Base-by-base conservation (phyloP, 331 rosid genomes). In the Ulmus americana region DNA sequence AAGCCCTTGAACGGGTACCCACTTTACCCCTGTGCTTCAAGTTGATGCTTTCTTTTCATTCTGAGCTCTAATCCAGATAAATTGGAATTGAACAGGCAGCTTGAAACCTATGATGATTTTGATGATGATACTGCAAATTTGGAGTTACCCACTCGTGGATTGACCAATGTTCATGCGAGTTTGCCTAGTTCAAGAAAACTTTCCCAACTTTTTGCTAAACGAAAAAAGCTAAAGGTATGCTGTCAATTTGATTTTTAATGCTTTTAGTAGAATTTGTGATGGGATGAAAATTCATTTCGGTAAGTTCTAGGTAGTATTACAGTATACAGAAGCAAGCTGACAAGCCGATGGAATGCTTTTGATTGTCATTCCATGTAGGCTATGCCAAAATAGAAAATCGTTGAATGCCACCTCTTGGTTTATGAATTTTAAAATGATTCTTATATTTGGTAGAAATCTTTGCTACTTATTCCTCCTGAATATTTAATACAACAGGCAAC, bases 21-120 rank as follows among this genome's bases (percentile, higher is more conserved):
- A 53, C 69, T 62, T 72, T 58, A 57, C 40, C 58, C 55, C 40
- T 54, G 16, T 63, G 11, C 45, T 46, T 58, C 13, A 45, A 20
- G 1, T 20, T 14, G 45, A 57, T 72, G 38, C 42, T 49, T 76
- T 75, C 61, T 43, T 11, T 63, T 61, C 50, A 53, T 55, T 76
- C 46, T 64, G 52, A 48, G 48, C 50, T 73, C 76, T 78, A 61
- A 64, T 61, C 66, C 68, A 56, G 60, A 53, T 48, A 49, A 49
- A 18, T 58, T 73, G 69, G 45, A 61, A 69, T 62, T 67, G 39
- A 59, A 61, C 82, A 92, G 95, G 72, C 82, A 65, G 80, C 97
- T 89, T 1, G 91, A 82, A 66, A 84, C 90, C 0, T 76, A 76
- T 75, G 84, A 83, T 59, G 96, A 86, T 83, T 89, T 86, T 82